Percentiles rank a stretch among this genome's conserved stretches.
Conservation (phyloP, 768 basidiomycete genomes). For the Phaffia australis region DNA sequence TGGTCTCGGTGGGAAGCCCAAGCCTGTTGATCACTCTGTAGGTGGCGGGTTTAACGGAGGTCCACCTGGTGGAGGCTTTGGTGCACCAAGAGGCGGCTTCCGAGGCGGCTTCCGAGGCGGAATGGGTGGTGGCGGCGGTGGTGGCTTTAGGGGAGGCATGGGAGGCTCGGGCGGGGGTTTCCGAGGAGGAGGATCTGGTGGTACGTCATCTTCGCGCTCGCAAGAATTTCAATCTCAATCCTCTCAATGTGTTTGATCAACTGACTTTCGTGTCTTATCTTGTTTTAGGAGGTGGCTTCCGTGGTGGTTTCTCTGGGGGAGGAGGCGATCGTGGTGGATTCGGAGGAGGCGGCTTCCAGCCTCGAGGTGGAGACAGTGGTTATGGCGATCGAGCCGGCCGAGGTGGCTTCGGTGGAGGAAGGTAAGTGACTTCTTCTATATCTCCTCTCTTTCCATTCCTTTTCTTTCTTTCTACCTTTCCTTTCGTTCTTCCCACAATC, state of each 20-base stretch:
- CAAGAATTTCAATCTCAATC: not conserved
- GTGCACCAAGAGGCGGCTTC: slow-evolving; percentile 26
- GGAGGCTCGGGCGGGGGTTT: slow-evolving; percentile 23
- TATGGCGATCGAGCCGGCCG: not conserved
- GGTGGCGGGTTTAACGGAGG: slow-evolving; percentile 9
- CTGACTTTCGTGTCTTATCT: not conserved
- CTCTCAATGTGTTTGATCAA: slow-evolving; percentile 19
- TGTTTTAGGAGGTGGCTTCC: slow-evolving; percentile 31
- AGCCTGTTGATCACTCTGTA: slow-evolving; percentile 47
- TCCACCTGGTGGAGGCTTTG: slow-evolving; percentile 2
- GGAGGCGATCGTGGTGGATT: slow-evolving; percentile 54
- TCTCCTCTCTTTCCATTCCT: not conserved
- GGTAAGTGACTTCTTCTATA: slow-evolving; percentile 5
- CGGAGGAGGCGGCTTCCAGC: slow-evolving; percentile 20
- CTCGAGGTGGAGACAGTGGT: slow-evolving; percentile 20
- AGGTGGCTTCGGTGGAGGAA: slow-evolving; percentile 15
- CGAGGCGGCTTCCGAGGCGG: slow-evolving; percentile 9
- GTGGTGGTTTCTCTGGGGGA: slow-evolving; percentile 38
- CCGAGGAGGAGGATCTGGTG: slow-evolving; percentile 1
- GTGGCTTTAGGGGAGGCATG: slow-evolving; percentile 20
- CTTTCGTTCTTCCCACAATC: not conserved
- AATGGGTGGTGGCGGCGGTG: slow-evolving; percentile 18
- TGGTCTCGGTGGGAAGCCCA: slow-evolving; percentile 91
- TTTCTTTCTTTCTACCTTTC: not conserved
- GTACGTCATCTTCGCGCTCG: not conserved